Conservation (phyloP, 805 yeast species). For the Myxozyma lipomycoides region DNA sequence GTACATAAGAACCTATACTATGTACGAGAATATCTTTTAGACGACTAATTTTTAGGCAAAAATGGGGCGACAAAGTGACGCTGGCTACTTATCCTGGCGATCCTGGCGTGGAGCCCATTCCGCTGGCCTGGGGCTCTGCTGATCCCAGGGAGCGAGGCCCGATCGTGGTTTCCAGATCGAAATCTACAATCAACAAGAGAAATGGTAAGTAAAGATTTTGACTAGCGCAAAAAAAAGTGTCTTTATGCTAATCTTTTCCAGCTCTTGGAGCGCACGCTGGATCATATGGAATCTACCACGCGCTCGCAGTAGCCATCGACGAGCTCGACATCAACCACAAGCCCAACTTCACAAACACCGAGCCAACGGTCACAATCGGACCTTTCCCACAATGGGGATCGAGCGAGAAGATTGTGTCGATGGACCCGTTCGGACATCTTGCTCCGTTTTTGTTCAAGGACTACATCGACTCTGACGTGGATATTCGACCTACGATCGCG, state of each 20-base stretch:
- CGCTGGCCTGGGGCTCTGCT: conserved; percentile 51
- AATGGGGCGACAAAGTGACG: conserved; percentile 39
- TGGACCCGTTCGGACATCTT: conserved; percentile 66
- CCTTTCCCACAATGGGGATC: conserved; percentile 57
- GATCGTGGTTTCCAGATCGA: conserved; percentile 50
- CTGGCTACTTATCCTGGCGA: conserved; percentile 56
- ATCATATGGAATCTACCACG: conserved; percentile 61
- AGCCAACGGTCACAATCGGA: conserved; percentile 55
- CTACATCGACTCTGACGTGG: conserved; percentile 44
- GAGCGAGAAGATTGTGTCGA: conserved; percentile 53
- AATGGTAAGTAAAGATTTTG: conserved; percentile 40
- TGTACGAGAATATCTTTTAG: background rate
- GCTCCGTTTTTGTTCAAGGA: conserved; percentile 57
- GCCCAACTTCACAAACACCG: conserved; percentile 61
- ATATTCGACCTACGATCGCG: conserved; percentile 61
- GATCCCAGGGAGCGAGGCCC: conserved; percentile 49
- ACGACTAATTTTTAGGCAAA: conserved; percentile 8
- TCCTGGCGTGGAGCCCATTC: conserved; percentile 47
- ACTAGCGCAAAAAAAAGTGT: background rate
- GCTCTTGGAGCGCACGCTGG: conserved; percentile 61
- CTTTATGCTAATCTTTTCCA: background rate
- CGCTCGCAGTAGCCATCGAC: conserved; percentile 58
- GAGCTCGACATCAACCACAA: conserved; percentile 51
- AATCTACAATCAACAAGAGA: conserved; percentile 49
- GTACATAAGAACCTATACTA: background rate